These are phyloP conservation scores for Onygenales sp. DNA, from an alignment of 2,329 filamentous ascomycete genomes.

Conservation along the genomic window DNA sequence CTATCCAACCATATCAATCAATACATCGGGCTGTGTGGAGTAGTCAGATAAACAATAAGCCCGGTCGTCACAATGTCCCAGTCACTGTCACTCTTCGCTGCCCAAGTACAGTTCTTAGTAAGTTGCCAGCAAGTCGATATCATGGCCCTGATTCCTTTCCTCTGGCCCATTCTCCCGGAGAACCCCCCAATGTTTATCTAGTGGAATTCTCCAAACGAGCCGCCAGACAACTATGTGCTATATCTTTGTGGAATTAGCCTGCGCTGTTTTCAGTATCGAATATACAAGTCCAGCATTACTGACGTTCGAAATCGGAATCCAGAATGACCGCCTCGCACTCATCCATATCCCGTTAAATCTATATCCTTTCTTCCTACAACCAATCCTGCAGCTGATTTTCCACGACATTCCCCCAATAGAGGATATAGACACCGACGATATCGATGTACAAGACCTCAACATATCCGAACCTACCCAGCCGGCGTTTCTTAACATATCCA, in stretches of 20 bases:
- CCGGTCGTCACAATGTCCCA: neutral
- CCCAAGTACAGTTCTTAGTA: constrained; percentile 11
- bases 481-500: constrained; percentile 83
- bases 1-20: neutral
- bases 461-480: constrained; percentile 44
- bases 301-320: constrained; percentile 11
- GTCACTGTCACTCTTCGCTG: constrained; percentile 7
- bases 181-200: neutral
- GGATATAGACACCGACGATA: constrained; percentile 25
- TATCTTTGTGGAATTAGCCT: neutral
- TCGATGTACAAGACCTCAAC: constrained; percentile 27
- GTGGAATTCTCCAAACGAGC: neutral
- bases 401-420: constrained; percentile 41
- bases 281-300: constrained; percentile 1
- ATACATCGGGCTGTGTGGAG: neutral
- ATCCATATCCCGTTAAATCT: constrained; percentile 81
- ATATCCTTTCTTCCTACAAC: constrained; percentile 69
- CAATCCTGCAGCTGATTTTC: constrained; percentile 76
- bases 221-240: neutral
- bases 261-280: constrained; percentile 1
- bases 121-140: neutral
- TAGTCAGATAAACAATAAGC: neutral
- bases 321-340: constrained; percentile 81
- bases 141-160: neutral
- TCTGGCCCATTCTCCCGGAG: neutral